These are phyloP conservation scores for Paramecium pentaurelia DNA, from an alignment of 73 alveolate species.

Conservation along the genomic window DNA sequence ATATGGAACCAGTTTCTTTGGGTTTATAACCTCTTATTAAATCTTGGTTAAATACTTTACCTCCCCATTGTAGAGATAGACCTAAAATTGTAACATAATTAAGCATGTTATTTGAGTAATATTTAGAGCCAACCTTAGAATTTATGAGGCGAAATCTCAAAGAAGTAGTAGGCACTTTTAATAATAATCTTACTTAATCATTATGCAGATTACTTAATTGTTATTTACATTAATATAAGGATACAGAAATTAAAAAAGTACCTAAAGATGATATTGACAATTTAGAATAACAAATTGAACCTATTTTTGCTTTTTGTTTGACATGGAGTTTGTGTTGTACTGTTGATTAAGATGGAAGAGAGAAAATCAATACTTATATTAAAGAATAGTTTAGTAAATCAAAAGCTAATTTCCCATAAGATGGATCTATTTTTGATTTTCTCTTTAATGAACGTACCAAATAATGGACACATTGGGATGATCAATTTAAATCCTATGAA, in stretches of 20 bases:
- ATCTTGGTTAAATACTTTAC: conserved; percentile 22
- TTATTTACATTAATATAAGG: conserved; percentile 79
- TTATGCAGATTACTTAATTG: conserved; percentile 78
- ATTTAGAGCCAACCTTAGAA: conserved; percentile 76
- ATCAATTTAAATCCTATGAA: conserved; percentile 61
- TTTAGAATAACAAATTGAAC: conserved; percentile 82
- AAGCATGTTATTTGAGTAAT: conserved; percentile 73
- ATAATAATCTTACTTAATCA: conserved; percentile 33
- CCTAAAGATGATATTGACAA: conserved; percentile 88
- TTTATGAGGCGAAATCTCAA: conserved; percentile 74
- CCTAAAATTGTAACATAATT: conserved; percentile 59
- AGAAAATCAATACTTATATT: neutral
- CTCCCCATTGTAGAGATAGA: conserved; percentile 9
- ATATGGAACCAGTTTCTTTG: conserved; percentile 71
- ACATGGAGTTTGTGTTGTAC: conserved; percentile 96
- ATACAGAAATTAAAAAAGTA: conserved; percentile 89
- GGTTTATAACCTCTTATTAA: conserved; percentile 33
- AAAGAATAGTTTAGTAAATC: conserved; percentile 7
- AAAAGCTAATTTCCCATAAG: conserved; percentile 63
- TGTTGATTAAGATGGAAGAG: conserved; percentile 63
- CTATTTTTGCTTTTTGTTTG: conserved; percentile 82
- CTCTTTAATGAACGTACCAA: conserved; percentile 74
- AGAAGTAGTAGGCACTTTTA: conserved; percentile 83
- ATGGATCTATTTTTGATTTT: conserved; percentile 66
- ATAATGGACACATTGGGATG: conserved; percentile 77